Base-by-base conservation (phyloP, 371 early-diverging fungal genomes). In the Circinella minor region DNA sequence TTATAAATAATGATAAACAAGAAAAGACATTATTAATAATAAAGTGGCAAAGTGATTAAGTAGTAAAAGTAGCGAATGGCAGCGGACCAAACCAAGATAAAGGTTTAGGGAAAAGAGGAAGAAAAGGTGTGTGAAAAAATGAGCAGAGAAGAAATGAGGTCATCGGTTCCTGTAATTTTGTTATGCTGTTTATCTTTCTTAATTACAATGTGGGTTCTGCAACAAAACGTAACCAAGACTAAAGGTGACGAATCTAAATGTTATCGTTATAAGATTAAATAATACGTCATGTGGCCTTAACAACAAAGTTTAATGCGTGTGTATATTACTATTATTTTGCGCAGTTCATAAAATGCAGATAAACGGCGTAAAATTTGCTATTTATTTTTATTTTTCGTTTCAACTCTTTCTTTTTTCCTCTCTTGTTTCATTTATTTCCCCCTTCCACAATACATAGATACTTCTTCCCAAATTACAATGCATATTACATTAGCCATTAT, bases 91-190 rank as follows among this genome's bases (percentile, higher is more conserved):
- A 27, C 27, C 27, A 27, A 27, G 27, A 27, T 27, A 27, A 27
- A 27, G 27, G 27, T 27, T 27, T 1, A 0, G 27, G 27, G 27
- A 27, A 27, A 27, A 27, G 27, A 27, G 27, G 27, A 27, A 27
- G 27, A 27, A 27, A 27, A 27, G 27, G 11, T 5, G 57, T 57
- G 57, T 57, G 57, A 57, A 27, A 57, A 11, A 9, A 9, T 6
- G 9, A 9, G 43, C 11, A 9, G 3, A 43, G 1, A 9, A 11
- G 9, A 57, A 57, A 57, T 57, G 57, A 57, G 57, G 57, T 57
- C 57, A 57, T 57, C 57, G 57, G 57, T 57, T 57, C 57, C 57
- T 57, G 57, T 5, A 57, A 57, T 27, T 13, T n/a, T 57, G 11
- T 18, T 34, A 27, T 34, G 57, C 0, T 57, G 57, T 57, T 57